Evolutionary conservation across 78 protist species (phyloP).

Genomic region (Dictyostelium firmibasis): DNA sequence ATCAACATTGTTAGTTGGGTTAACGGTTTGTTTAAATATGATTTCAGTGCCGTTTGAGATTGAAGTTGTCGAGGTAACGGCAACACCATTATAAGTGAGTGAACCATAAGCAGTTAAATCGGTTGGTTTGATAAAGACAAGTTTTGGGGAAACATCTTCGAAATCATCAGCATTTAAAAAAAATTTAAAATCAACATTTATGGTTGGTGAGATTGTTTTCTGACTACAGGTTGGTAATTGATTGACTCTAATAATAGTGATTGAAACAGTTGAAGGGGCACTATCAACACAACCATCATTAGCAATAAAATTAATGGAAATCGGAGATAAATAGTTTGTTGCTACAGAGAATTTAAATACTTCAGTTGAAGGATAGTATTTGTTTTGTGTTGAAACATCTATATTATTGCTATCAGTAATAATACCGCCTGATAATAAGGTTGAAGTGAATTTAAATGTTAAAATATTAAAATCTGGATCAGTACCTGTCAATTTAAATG

Average conservation of each 20-base stretch:
- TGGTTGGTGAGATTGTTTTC: background rate
- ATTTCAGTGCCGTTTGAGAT: background rate
- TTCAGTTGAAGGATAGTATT: background rate
- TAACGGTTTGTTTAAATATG: background rate
- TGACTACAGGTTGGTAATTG: background rate
- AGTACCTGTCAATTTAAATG: background rate
- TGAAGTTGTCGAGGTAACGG: background rate
- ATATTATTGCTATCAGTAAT: background rate
- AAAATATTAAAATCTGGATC: background rate
- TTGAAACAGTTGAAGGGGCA: background rate
- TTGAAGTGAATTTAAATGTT: background rate
- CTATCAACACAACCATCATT: background rate
- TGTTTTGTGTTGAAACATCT: background rate
- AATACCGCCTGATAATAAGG: background rate
- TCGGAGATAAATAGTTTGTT: background rate
- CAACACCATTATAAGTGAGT: background rate
- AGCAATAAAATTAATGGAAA: background rate
- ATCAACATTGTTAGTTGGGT: background rate
- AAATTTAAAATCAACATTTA: background rate
- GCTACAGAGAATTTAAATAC: background rate
- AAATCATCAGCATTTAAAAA: background rate
- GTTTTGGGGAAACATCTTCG: background rate
- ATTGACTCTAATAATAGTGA: background rate
- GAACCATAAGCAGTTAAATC: background rate
- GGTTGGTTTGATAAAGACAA: background rate